These are phyloP conservation scores for Penicillium herquei DNA, from an alignment of 495 filamentous ascomycete species.

Conservation along the genomic window DNA sequence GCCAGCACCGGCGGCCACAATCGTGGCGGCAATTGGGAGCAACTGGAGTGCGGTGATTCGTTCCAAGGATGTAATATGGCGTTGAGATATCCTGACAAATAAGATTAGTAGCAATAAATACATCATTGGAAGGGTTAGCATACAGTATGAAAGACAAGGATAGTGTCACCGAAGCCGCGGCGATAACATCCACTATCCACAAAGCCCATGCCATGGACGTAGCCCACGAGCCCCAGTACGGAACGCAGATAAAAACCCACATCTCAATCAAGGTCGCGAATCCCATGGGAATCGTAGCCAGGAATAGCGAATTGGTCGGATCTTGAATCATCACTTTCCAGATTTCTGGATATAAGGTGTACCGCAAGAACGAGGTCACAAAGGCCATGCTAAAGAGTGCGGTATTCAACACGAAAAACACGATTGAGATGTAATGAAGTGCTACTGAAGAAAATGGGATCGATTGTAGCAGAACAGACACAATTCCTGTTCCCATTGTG, in stretches of 20 bases:
- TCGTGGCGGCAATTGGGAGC: conserved; percentile 45
- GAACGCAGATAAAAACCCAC: conserved; percentile 44
- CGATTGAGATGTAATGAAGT: conserved; percentile 39
- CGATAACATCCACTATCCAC: conserved; percentile 47
- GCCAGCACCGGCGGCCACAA: conserved; percentile 46
- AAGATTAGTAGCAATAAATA: not conserved
- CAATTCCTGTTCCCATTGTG: conserved; percentile 52
- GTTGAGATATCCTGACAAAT: conserved; percentile 31
- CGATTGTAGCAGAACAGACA: conserved; percentile 42
- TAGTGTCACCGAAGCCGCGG: conserved; percentile 36
- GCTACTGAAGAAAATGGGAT: conserved; percentile 38
- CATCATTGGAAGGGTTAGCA: not conserved
- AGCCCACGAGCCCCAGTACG: conserved; percentile 37
- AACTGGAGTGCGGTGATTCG: conserved; percentile 47
- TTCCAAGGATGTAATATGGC: conserved; percentile 36
- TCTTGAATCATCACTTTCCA: conserved; percentile 48
- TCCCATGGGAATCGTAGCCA: conserved; percentile 49
- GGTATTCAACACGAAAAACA: conserved; percentile 46
- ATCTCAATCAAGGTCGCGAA: conserved; percentile 52
- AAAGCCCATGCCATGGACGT: conserved; percentile 38
- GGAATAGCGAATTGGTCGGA: conserved; percentile 44
- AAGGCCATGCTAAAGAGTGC: conserved; percentile 39
- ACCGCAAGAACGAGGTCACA: conserved; percentile 41
- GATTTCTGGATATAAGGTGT: conserved; percentile 45
- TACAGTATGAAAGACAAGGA: conserved; percentile 45